These are phyloP conservation scores for Yarrowia galli DNA, from an alignment of 1,139 yeast species.

Conservation along the genomic window DNA sequence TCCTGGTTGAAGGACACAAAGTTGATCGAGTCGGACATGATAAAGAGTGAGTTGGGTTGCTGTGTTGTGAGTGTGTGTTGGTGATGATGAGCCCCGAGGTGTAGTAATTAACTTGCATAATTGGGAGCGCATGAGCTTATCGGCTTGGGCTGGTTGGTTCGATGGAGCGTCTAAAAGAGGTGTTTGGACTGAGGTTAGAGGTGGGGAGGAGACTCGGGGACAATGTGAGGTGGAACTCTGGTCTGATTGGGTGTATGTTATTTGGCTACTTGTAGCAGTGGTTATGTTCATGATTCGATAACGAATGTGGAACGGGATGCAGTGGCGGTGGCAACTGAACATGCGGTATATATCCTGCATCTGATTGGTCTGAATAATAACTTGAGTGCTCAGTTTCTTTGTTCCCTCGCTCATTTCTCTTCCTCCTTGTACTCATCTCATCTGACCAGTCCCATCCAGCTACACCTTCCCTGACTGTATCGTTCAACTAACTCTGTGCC, in stretches of 20 bases:
- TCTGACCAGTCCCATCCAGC: background rate
- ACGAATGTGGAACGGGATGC: too few species aligned
- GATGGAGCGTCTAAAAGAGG: background rate
- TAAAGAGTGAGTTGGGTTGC: conserved; percentile 1
- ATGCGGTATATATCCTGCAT: background rate
- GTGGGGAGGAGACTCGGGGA: background rate
- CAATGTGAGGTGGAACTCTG: background rate
- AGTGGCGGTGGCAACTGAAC: background rate
- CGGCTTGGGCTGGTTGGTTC: conserved; percentile 6
- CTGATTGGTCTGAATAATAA: background rate
- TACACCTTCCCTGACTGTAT: background rate
- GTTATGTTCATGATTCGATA: too few species aligned
- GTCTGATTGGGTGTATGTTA: background rate
- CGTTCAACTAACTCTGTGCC: conserved; percentile 11
- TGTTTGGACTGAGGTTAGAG: background rate
- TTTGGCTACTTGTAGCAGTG: background rate
- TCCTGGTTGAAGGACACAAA: conserved; percentile 88
- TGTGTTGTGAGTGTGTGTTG: conserved; percentile 10
- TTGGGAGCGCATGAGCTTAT: conserved; percentile 34
- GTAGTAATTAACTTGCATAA: conserved; percentile 32
- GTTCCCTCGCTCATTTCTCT: background rate
- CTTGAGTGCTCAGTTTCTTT: background rate
- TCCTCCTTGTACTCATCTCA: background rate
- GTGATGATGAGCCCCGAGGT: conserved; percentile 26
- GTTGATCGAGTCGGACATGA: conserved; percentile 51